Evolutionary conservation across 2,329 filamentous ascomycete genomes (phyloP).

Genomic region (Thyridium curvatum): DNA sequence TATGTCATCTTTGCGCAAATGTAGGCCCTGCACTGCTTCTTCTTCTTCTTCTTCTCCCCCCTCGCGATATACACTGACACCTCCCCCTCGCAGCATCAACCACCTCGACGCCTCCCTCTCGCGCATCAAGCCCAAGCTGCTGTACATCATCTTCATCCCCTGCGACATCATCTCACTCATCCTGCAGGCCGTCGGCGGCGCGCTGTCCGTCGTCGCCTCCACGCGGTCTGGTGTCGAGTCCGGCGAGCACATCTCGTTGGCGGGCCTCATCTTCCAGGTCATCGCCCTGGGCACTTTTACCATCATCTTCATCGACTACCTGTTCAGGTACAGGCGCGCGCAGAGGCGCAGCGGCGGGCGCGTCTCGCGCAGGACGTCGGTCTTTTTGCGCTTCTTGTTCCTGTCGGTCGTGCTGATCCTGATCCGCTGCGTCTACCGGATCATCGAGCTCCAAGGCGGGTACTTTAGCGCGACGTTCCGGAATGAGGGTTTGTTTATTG

Average conservation of each 20-base stretch:
- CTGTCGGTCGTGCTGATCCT: conserved; percentile 54
- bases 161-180: conserved; percentile 48
- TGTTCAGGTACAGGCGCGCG: conserved; percentile 26
- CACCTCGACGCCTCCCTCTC: conserved; percentile 28
- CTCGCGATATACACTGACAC: too few species aligned
- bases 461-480: conserved; percentile 50
- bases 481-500: conserved; percentile 45
- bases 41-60: too few species aligned
- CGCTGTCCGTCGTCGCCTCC: conserved; percentile 29
- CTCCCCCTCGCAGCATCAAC: conserved; percentile 20
- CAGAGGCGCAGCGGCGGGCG: too few species aligned
- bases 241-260: conserved; percentile 43
- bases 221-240: conserved; percentile 35
- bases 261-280: conserved; percentile 52
- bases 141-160: conserved; percentile 42
- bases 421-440: conserved; percentile 54
- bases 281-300: conserved; percentile 47
- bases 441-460: conserved; percentile 58
- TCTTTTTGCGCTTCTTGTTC: conserved; percentile 45
- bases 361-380: background rate
- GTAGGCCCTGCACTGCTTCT: too few species aligned
- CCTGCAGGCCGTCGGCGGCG: conserved; percentile 50
- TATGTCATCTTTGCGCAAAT: conserved; percentile 51
- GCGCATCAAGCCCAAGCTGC: conserved; percentile 30
- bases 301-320: conserved; percentile 39